Evolutionary conservation across 306 rosid genomes (phyloP).

Genomic region (Canavalia ensiformis): DNA sequence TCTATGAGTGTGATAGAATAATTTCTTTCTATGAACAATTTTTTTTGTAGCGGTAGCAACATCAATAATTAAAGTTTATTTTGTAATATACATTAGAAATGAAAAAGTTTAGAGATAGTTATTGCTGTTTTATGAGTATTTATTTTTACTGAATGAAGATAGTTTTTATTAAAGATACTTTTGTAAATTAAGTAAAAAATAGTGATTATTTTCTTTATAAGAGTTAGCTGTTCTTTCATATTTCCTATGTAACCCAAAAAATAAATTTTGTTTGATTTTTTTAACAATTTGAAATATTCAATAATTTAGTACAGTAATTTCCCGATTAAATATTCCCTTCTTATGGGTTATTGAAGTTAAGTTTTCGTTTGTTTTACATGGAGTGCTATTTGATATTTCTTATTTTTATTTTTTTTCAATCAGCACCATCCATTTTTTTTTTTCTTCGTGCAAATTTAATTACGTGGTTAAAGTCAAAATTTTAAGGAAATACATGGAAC

Average conservation of each 20-base stretch:
- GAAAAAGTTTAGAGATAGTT: not conserved
- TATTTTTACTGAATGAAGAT: not conserved
- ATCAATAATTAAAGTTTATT: not conserved
- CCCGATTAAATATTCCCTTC: not conserved
- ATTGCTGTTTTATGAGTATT: not conserved
- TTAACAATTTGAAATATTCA: not conserved
- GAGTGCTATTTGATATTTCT: not conserved
- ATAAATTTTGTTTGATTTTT: no score
- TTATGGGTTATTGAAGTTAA: not conserved
- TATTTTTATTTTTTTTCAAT: not conserved
- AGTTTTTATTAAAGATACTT: not conserved
- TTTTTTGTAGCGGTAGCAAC: not conserved
- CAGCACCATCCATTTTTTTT: not conserved
- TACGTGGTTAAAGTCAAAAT: slow-evolving; percentile 15
- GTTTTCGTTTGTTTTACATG: not conserved
- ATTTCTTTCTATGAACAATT: not conserved
- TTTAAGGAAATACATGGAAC: not conserved
- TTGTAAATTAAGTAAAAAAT: not conserved
- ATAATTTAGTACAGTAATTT: not conserved
- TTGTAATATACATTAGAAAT: not conserved
- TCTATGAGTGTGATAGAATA: not conserved
- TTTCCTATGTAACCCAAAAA: no score
- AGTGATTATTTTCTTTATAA: not conserved
- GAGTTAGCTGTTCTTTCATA: no score
- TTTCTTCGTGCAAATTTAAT: not conserved